Base-by-base conservation (phyloP, 2,329 filamentous ascomycete genomes). In the Camillea tinctor region DNA sequence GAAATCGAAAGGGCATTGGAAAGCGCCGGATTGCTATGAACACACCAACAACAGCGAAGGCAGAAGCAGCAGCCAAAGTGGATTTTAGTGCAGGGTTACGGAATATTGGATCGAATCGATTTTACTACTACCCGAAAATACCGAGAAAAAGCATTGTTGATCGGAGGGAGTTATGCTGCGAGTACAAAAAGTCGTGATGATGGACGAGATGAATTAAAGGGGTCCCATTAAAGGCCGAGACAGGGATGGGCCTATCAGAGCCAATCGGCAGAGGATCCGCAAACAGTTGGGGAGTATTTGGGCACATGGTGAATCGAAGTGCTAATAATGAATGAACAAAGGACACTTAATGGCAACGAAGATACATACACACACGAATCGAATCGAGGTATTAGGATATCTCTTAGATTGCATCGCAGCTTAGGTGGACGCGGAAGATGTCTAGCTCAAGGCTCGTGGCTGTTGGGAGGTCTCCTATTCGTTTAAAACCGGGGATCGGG, bases 21-120 rank as follows among this genome's bases (percentile, higher is more conserved):
- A 70, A 67, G 73, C 13, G 65, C 67, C 19, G 80, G 80, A 72
- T 67, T 80, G 49, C 44, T 80, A 49, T 81, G 74, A 72, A 64
- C 49, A 58, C 50, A 36, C 40, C 15, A 8, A 22, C 51, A 52
- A 20, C 19, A 24, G 24, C 36, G 13, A 11, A 7, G 13, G 26
- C 26, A 30, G 26, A 7, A 30, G 26, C 26, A 30, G 26, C 26
- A 30, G 26, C 26, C 36, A 44, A 62, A 48, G 53, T 52, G 51
- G 50, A 22, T n/a, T 3, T 44, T 44, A 44, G 13, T 44, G 36
- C 17, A n/a, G 4, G 17, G 2, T 15, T 44, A 44, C 36, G 13
- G 36, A n/a, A 44, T 30, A 44, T 44, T 44, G 13, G 36, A 44
- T n/a, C 11, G n/a, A 44, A n/a, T 3, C 36, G 36, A 44, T 4